A percentile compares a stretch with the other conserved stretches of the same genome.
phyloP scores from a whole-genome alignment of 2,329 filamentous ascomycete species.

The Pestalotiopsis fici region DNA sequence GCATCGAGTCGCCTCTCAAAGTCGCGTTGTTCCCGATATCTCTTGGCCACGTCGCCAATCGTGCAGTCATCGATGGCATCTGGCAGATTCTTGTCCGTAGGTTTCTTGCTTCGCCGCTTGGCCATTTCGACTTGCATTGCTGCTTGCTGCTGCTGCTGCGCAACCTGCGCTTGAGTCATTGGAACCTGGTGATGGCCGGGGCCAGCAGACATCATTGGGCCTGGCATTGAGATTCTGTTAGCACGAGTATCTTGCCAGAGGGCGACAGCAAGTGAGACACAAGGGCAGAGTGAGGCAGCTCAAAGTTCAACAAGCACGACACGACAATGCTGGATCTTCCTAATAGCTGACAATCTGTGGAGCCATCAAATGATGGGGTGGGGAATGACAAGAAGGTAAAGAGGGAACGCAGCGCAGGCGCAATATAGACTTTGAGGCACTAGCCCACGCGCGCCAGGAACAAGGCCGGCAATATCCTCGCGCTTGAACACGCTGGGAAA shows the following conservation, averaged over 20 bases:
- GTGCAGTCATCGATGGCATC: slow-evolving; percentile 84
- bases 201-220: slow-evolving; percentile 57
- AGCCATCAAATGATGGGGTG: slow-evolving; percentile 12
- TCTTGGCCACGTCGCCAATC: slow-evolving; percentile 77
- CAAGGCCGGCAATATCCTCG: neutral
- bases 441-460: neutral
- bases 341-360: slow-evolving; percentile 13
- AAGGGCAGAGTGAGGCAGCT: neutral
- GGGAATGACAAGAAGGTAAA: slow-evolving; percentile 1
- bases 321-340: slow-evolving; percentile 6
- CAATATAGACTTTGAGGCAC: slow-evolving; percentile 3
- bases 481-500: neutral
- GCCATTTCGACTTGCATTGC: slow-evolving; percentile 62
- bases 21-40: slow-evolving; percentile 83
- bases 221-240: slow-evolving; percentile 29
- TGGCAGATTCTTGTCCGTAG: slow-evolving; percentile 92
- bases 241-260: slow-evolving; percentile 1
- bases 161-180: slow-evolving; percentile 55
- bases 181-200: slow-evolving; percentile 49
- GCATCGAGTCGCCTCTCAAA: slow-evolving; percentile 88
- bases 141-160: slow-evolving; percentile 51
- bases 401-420: neutral
- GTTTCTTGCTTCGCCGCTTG: slow-evolving; percentile 82
- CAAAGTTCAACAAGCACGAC: neutral
- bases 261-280: slow-evolving; percentile 8